Base-by-base conservation (phyloP, 768 basidiomycete genomes). In the Podaxis sp. region DNA sequence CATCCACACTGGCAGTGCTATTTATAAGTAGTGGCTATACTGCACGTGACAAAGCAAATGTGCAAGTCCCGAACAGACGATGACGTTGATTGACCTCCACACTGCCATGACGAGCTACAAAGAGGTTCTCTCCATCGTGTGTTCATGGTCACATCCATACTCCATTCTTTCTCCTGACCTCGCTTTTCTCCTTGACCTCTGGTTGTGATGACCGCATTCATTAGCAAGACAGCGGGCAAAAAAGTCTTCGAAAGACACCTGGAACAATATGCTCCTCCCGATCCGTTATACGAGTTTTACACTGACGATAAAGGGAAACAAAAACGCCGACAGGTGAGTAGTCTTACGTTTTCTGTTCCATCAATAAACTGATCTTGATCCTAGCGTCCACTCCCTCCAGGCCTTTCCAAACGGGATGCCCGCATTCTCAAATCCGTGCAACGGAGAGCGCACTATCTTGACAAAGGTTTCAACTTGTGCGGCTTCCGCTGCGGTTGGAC, bases 401-500 rank as follows among this genome's bases (percentile, higher is more conserved):
- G 94, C 0, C 81, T 97, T 2, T 90, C 91, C 0, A 72, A 80
- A 15, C 84, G 90, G 24, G 96, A 97, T 67, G 83, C 83, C 40
- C 84, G 84, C 54, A 88, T 95, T 55, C 80, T 97, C 46, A 83
- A 82, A 66, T 84, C 87, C 19, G 86, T 97, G 36, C 86, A 91
- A 69, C 80, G 82, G 38, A 81, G 93, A 5, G 94, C 93, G 1
- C 92, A 91, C 68, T 85, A 88, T 71, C 87, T 97, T 59, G 95
- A 97, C 77, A 95, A 93, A 73, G 87, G 92, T 2, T 92, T 97
- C 79, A 79, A 71, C 48, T 33, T 96, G 1, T 90, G 87, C 64
- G 93, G 95, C 9, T 71, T 96, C 58, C 85, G 86, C 12, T 94
- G 96, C 64, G 95, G 95, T 0, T 95, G 89, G 89, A 85, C 92